Evolutionary conservation across 208 protist genomes (phyloP), one percentile per base, ranked within the genome.

Genomic region (Trypanosoma rangeli): DNA sequence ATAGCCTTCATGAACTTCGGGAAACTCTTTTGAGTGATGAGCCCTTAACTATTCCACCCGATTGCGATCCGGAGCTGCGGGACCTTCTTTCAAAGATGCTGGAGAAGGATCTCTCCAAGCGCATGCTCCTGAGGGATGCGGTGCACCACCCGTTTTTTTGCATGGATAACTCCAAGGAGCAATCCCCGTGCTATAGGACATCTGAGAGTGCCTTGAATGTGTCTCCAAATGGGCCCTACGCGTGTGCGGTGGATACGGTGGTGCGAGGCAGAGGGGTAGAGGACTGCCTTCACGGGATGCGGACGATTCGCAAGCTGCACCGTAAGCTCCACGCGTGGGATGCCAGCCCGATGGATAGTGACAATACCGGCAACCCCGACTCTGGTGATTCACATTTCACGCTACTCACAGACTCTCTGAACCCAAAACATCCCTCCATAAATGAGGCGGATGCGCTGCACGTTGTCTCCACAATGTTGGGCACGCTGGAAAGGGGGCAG

Each of bases 21-120:
- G 20, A 66, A 3, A 63, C 53, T 31, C 57, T 92, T 42, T 44
- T 69, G 26, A 66, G 48, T 29, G 28, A 33, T n/a, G 62, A 74
- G 26, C 73, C 75, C 8, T 37, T 88, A 20, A 8, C 42, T 4
- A 70, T 82, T 44, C 44, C 62, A 0, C 37, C 75, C 0, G 59
- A 24, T 15, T 26, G 33, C 31, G 83, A 94, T 56, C 22, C 61
- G 13, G 58, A 80, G 16, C 73, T 97, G 16, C 20, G 59, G 7
- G 78, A 92, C 59, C 64, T 94, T 12, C 76, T 97, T 10, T 16
- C 55, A 18, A 31, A 55, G 22, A 93, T 97, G 89, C 68, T 95
- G 42, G 56, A 85, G 10, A 94, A 95, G 68, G 71, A 94, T 52
- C 49, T 83, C 8, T 58, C 72, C 33, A 57, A 79, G 37, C 86